Percentiles rank a stretch among this genome's conserved stretches.
Conservation (phyloP, 1,284 basidiomycete species). For the Leccinum subrobustum region DNA sequence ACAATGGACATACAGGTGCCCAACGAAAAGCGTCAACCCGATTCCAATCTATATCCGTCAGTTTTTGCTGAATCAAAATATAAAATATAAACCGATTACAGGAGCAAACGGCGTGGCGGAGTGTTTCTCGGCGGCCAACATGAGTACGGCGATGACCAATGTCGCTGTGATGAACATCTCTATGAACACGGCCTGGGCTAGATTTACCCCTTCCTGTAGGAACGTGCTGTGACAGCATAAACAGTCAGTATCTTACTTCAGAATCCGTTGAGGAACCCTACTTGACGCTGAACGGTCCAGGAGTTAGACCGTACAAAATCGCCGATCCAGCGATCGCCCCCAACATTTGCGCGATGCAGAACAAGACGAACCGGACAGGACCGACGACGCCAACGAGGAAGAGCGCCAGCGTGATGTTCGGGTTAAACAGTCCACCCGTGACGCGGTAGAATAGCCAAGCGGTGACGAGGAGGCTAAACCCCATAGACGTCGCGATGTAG, state of each 20-base stretch:
- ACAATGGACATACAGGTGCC: constrained; percentile 53
- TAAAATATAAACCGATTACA: constrained; percentile 28
- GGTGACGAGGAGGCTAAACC: constrained; percentile 64
- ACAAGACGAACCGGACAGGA: constrained; percentile 61
- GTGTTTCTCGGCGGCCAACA: constrained; percentile 72
- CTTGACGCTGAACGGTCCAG: constrained; percentile 58
- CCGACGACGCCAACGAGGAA: constrained; percentile 58
- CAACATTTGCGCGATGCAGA: constrained; percentile 59
- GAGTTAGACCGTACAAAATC: constrained; percentile 59
- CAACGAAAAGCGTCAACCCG: constrained; percentile 65
- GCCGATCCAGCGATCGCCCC: constrained; percentile 65
- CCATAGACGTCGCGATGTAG: constrained; percentile 65
- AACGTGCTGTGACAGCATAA: constrained; percentile 39
- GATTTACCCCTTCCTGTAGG: constrained; percentile 44
- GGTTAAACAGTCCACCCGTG: constrained; percentile 73
- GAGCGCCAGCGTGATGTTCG: constrained; percentile 64
- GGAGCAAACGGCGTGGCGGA: constrained; percentile 71
- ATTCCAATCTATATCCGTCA: constrained; percentile 55
- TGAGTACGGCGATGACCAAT: constrained; percentile 61
- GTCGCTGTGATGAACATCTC: constrained; percentile 67
- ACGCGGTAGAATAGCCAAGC: constrained; percentile 77
- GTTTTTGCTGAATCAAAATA: not conserved
- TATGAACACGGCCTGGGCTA: constrained; percentile 64
- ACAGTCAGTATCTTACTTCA: constrained; percentile 4
- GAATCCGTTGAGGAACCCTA: constrained; percentile 31